These are phyloP conservation scores for Stagonosporopsis chrysanthemi DNA, from an alignment of 2,329 filamentous ascomycete species.

Conservation along the genomic window DNA sequence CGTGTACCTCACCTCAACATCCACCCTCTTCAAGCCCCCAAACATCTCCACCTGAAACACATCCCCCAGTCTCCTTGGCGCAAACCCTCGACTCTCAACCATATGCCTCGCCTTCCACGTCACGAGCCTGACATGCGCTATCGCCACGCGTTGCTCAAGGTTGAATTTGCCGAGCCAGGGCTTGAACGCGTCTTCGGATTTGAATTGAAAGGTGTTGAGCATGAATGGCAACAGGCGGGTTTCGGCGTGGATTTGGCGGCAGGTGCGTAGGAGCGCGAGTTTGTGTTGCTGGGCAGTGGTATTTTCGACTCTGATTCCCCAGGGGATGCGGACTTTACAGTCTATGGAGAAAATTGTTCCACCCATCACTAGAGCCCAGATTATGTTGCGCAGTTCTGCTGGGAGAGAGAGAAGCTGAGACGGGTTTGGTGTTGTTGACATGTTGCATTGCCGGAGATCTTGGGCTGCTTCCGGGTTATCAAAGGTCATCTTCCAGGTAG, in stretches of 20 bases:
- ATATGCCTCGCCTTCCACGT: slow-evolving; percentile 18
- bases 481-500: background rate
- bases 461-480: background rate
- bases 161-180: slow-evolving; percentile 12
- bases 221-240: slow-evolving; percentile 1
- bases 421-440: background rate
- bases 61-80: slow-evolving; percentile 9
- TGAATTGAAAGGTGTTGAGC: slow-evolving; percentile 13
- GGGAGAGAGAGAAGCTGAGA: slow-evolving; percentile 10
- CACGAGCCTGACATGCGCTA: background rate
- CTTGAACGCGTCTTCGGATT: slow-evolving; percentile 8
- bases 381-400: slow-evolving; percentile 14
- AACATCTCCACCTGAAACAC: slow-evolving; percentile 10
- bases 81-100: slow-evolving; percentile 13
- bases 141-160: background rate
- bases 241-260: slow-evolving; percentile 19
- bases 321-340: slow-evolving; percentile 2
- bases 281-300: background rate
- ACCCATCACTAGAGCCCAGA: slow-evolving; percentile 4
- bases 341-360: background rate
- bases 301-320: background rate
- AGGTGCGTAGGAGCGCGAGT: slow-evolving; percentile 10
- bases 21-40: background rate
- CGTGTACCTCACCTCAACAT: slow-evolving; percentile 5
- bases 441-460: background rate